Conservation (phyloP, 176 grass and related monocot species). For the Microstegium vimineum region DNA sequence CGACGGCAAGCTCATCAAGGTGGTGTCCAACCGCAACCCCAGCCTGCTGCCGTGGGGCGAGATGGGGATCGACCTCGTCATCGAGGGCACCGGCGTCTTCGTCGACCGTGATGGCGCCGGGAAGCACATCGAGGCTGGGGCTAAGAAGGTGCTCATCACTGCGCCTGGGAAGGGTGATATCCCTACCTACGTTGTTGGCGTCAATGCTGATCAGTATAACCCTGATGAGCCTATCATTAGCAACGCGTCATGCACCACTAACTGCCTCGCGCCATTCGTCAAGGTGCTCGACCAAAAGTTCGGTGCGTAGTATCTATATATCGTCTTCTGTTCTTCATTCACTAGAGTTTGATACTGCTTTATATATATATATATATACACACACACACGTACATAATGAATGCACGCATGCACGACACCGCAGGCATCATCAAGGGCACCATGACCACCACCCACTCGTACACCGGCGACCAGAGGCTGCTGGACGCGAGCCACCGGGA, state of each 20-base stretch:
- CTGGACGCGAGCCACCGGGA: slow-evolving; percentile 81
- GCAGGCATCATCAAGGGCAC: slow-evolving; percentile 89
- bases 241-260: slow-evolving; percentile 94
- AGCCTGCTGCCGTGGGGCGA: slow-evolving; percentile 56
- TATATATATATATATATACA: too few species aligned
- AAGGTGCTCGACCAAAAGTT: slow-evolving; percentile 90
- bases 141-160: slow-evolving; percentile 92
- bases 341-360: too few species aligned
- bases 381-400: too few species aligned
- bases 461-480: slow-evolving; percentile 84
- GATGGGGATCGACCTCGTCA: slow-evolving; percentile 73
- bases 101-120: slow-evolving; percentile 69
- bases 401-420: too few species aligned
- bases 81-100: slow-evolving; percentile 83
- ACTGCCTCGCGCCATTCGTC: slow-evolving; percentile 91
- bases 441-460: slow-evolving; percentile 87
- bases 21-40: slow-evolving; percentile 72
- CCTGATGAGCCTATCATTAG: slow-evolving; percentile 69
- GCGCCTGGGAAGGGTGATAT: slow-evolving; percentile 72
- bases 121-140: slow-evolving; percentile 78
- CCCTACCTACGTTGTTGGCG: slow-evolving; percentile 71
- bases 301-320: slow-evolving; percentile 31
- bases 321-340: neutral
- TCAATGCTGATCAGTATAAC: slow-evolving; percentile 65
- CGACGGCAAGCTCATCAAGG: slow-evolving; percentile 86